Percentiles rank a stretch among this genome's conserved stretches.
phyloP scores from a whole-genome alignment of 192 early-diverging fungal species.

The Martensiomyces pterosporus region DNA sequence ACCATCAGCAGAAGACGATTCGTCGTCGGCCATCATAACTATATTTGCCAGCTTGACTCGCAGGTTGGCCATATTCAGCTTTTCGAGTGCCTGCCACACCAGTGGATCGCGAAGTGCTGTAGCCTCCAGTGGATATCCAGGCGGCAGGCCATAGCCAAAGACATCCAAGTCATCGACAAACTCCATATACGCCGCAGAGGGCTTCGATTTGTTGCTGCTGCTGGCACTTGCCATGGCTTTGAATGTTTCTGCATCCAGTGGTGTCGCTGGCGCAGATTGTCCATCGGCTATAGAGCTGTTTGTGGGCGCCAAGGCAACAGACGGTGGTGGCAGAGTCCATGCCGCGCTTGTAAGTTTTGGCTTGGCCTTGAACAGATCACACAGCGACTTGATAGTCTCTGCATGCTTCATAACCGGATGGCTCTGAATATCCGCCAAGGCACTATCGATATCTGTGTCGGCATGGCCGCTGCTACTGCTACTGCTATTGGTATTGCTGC shows the following conservation, averaged over 20 bases:
- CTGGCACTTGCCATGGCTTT: too few species aligned
- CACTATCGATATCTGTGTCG: neutral
- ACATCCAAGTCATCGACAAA: slow-evolving; percentile 22
- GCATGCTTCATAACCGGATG: slow-evolving; percentile 5
- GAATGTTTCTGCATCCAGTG: neutral
- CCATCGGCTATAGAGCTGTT: too few species aligned
- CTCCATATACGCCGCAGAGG: slow-evolving; percentile 11
- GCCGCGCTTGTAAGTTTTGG: slow-evolving; percentile 16
- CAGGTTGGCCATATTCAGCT: slow-evolving; percentile 41
- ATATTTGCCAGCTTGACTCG: slow-evolving; percentile 26
- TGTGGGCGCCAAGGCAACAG: too few species aligned
- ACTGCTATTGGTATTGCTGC: too few species aligned
- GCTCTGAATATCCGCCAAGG: neutral
- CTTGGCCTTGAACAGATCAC: slow-evolving; percentile 45
- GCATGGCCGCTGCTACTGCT: too few species aligned
- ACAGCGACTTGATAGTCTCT: slow-evolving; percentile 19
- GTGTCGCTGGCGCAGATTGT: neutral
- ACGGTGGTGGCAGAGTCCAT: slow-evolving; percentile 41
- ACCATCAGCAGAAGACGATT: too few species aligned
- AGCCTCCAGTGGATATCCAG: slow-evolving; percentile 39
- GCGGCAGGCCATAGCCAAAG: slow-evolving; percentile 44
- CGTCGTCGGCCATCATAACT: slow-evolving; percentile 7
- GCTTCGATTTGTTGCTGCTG: neutral
- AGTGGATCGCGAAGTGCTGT: slow-evolving; percentile 25
- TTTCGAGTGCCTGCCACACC: slow-evolving; percentile 45